A percentile compares a stretch with the other conserved stretches of the same genome.
phyloP scores from a whole-genome alignment of 2,329 filamentous ascomycete species.

The Zymoseptoria crescenta region DNA sequence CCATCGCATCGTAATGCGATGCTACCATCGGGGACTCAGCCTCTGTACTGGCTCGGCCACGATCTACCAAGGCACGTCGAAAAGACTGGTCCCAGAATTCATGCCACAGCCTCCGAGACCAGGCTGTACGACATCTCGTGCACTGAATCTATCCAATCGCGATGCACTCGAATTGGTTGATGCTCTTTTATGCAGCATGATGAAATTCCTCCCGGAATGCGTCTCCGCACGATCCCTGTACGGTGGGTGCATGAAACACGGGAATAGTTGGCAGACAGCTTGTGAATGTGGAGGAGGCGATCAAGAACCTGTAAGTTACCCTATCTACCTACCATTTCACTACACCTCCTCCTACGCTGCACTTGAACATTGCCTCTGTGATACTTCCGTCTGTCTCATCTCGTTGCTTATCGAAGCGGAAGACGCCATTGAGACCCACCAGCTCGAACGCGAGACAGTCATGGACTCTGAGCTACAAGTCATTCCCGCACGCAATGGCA shows the following conservation, averaged over 20 bases:
- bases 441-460: background rate
- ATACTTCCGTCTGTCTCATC: background rate
- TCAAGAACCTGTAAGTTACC: background rate
- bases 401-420: background rate
- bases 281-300: background rate
- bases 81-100: too few species aligned
- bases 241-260: background rate
- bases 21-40: too few species aligned
- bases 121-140: background rate
- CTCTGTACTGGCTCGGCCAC: too few species aligned
- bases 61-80: too few species aligned
- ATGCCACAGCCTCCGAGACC: too few species aligned
- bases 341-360: background rate
- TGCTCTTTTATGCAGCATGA: background rate
- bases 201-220: background rate
- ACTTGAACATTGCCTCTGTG: background rate
- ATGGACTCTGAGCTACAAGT: conserved; percentile 29
- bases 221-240: background rate
- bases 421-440: background rate
- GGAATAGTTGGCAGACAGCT: background rate
- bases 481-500: conserved; percentile 43
- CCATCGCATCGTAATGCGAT: too few species aligned
- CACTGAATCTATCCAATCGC: background rate
- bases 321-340: background rate
- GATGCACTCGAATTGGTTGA: background rate